Percentiles rank a stretch among this genome's conserved stretches.
Conservation (phyloP, 257 asterid genomes). For the Anisodus acutangulus region DNA sequence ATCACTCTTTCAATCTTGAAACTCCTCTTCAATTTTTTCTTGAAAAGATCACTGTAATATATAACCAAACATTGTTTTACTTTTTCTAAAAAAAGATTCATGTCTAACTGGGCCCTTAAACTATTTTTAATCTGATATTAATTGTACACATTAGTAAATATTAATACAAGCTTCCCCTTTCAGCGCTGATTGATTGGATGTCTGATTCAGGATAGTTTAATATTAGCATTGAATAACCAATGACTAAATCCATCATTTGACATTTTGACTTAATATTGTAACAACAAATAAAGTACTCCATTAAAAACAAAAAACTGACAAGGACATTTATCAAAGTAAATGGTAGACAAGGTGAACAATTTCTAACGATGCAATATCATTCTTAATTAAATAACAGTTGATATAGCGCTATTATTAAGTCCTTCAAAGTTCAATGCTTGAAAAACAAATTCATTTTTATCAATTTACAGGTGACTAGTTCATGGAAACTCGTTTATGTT, state of each 20-base stretch:
- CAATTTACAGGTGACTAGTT: background rate
- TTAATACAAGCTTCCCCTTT: background rate
- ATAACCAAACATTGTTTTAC: too few relatives aligned
- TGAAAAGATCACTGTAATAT: too few relatives aligned
- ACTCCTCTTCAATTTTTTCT: too few relatives aligned
- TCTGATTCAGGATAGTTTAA: background rate
- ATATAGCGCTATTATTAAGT: background rate
- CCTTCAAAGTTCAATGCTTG: background rate
- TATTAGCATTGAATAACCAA: background rate
- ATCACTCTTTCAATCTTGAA: too few relatives aligned
- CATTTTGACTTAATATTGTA: constrained; percentile 1
- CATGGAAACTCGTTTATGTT: background rate
- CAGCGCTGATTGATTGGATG: background rate
- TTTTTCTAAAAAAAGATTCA: too few relatives aligned
- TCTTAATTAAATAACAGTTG: background rate
- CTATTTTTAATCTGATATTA: background rate
- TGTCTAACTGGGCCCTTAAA: background rate
- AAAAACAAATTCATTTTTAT: background rate
- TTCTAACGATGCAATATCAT: background rate
- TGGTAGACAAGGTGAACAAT: background rate
- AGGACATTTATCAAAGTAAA: background rate
- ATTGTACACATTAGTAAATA: background rate
- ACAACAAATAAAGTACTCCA: background rate
- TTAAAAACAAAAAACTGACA: background rate
- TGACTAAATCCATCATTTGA: background rate